These are phyloP conservation scores for Piromyces sp. DNA, from an alignment of 192 early-diverging fungal genomes.

Conservation along the genomic window DNA sequence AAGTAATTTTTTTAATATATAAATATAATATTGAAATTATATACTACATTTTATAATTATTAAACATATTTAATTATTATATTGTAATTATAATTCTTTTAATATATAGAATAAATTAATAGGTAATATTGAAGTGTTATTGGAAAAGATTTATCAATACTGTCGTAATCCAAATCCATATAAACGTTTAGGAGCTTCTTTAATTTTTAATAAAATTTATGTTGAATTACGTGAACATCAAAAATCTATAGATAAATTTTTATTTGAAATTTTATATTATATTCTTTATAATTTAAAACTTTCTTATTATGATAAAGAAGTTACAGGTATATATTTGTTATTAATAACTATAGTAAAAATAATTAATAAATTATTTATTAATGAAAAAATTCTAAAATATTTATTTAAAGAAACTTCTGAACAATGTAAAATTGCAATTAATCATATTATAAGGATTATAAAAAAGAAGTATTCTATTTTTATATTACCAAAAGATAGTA, in stretches of 20 bases:
- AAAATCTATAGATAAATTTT: constrained; percentile 40
- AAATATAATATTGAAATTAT: too few relatives aligned
- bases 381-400: too few relatives aligned
- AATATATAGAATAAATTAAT: constrained; percentile 29
- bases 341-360: too few relatives aligned
- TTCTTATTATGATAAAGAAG: constrained; percentile 37
- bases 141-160: constrained; percentile 46
- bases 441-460: constrained; percentile 42
- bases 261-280: constrained; percentile 49
- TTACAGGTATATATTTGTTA: constrained; percentile 32
- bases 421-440: constrained; percentile 28
- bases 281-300: constrained; percentile 41
- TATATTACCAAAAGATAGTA: constrained; percentile 7
- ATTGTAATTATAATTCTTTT: constrained; percentile 40
- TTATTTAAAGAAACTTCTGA: constrained; percentile 22
- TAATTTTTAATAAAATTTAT: constrained; percentile 57
- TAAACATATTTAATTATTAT: constrained; percentile 9
- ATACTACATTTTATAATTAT: too few relatives aligned
- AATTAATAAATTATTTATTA: too few relatives aligned
- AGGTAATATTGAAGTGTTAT: constrained; percentile 2
- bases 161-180: constrained; percentile 34
- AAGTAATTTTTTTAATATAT: constrained; percentile 1
- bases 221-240: constrained; percentile 45
- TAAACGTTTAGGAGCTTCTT: constrained; percentile 48
- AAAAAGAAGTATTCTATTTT: constrained; percentile 30